Evolutionary conservation across 768 basidiomycete genomes (phyloP).

Genomic region (Lactarius deliciosus): DNA sequence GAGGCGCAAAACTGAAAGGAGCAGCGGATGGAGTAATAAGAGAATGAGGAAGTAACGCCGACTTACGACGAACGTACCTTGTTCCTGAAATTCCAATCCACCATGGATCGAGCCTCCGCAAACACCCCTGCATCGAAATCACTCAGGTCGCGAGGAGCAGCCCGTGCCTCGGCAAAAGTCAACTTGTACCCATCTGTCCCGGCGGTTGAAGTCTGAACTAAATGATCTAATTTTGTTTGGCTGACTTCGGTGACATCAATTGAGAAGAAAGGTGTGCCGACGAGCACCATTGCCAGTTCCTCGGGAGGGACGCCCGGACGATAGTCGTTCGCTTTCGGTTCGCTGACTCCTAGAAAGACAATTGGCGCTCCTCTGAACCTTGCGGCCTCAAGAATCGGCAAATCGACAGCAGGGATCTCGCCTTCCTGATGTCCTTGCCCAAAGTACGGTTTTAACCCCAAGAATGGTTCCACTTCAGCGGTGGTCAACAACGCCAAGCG

Average conservation of each 20-base stretch:
- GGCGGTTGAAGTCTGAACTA: conserved; percentile 42
- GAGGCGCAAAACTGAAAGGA: conserved; percentile 77
- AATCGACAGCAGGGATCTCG: conserved; percentile 32
- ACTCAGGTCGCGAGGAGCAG: conserved; percentile 56
- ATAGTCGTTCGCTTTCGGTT: conserved; percentile 44
- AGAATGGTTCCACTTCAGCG: conserved; percentile 56
- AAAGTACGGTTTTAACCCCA: conserved; percentile 70
- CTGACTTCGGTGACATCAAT: conserved; percentile 65
- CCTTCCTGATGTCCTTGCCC: conserved; percentile 59
- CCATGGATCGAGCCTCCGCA: conserved; percentile 73
- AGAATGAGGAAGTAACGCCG: conserved; percentile 8
- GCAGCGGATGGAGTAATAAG: conserved; percentile 12
- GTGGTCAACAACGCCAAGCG: conserved; percentile 58
- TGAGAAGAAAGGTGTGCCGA: conserved; percentile 86
- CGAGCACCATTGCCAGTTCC: conserved; percentile 53
- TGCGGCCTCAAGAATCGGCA: conserved; percentile 49
- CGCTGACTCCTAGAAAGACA: conserved; percentile 81
- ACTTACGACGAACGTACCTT: conserved; percentile 49
- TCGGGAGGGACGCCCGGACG: conserved; percentile 59
- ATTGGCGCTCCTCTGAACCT: conserved; percentile 59
- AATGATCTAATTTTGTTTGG: conserved; percentile 43
- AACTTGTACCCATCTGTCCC: conserved; percentile 42
- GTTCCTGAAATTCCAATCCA: conserved; percentile 93
- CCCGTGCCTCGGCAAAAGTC: conserved; percentile 66
- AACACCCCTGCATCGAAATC: conserved; percentile 71